Base-by-base conservation (phyloP, 1,284 basidiomycete species). In the Ganoderma resinaceum region DNA sequence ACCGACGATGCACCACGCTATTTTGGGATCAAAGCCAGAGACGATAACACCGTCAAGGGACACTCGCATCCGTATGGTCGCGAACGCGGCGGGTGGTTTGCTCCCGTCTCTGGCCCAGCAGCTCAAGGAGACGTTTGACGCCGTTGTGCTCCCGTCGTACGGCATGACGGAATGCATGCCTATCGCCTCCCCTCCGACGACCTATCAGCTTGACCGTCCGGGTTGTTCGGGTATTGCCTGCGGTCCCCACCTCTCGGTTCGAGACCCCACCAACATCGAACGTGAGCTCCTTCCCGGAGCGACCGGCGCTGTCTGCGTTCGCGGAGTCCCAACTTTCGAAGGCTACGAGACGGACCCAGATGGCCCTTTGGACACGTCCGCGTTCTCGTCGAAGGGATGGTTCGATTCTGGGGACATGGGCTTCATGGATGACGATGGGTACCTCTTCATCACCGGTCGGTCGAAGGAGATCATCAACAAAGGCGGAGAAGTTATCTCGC, bases 401-500 rank as follows among this genome's bases (percentile, higher is more conserved):
- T 86, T 86, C 76, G 86, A 90, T 68, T 89, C 88, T 3, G 90
- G 90, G 5, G 90, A 92, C 74, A 82, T 89, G 73, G 90, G 90
- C 4, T 85, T 86, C 72, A 82, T 90, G 78, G 87, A 90, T 75
- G 72, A 78, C 31, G 86, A 89, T 67, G 89, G 89, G 26, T 89
- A 90, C 76, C 77, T 91, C 6, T 84, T 84, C 69, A 85, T 89
- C 67, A 89, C 87, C 0, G 87, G 87, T 9, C 82, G 87, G 31
- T 83, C 87, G 14, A 89, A 89, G 76, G 88, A 89, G 79, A 85
- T 89, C 68, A 88, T 88, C 76, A 88, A 89, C 76, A 85, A 86
- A 69, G 88, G 88, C 16, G 90, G 90, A 2, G 90, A 92, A 76
- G 90, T 91, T 70, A 87, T 91, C 68, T 88, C 86, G 7, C 90